phyloP scores from a whole-genome alignment of 1,139 yeast genomes.

The Yamadazyma songkhlaensis region DNA sequence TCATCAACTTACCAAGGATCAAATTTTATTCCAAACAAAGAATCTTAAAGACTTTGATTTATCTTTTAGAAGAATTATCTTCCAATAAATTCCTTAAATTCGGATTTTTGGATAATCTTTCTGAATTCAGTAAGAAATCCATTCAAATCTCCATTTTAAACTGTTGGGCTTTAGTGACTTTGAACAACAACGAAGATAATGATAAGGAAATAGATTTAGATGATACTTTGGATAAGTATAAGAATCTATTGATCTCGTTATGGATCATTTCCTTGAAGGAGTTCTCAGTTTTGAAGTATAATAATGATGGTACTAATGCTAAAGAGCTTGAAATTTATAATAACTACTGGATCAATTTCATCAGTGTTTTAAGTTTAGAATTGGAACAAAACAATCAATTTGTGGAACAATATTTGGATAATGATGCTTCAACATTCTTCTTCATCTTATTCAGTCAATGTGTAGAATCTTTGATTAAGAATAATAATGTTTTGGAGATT shows the following conservation, averaged over 20 bases:
- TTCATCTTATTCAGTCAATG: constrained; percentile 84
- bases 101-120: constrained; percentile 42
- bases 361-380: constrained; percentile 71
- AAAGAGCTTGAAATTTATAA: constrained; percentile 58
- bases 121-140: constrained; percentile 57
- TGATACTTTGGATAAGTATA: constrained; percentile 56
- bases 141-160: constrained; percentile 71
- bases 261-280: constrained; percentile 82
- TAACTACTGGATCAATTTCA: constrained; percentile 74
- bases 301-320: constrained; percentile 20
- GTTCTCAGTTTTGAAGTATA: constrained; percentile 65
- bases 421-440: constrained; percentile 71
- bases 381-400: constrained; percentile 49
- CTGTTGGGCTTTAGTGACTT: constrained; percentile 84
- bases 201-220: constrained; percentile 25
- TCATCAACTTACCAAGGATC: constrained; percentile 51
- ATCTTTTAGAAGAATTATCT: constrained; percentile 63
- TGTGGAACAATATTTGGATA: constrained; percentile 46
- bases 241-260: constrained; percentile 60
- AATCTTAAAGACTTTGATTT: constrained; percentile 64
- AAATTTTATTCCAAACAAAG: constrained; percentile 55
- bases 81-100: constrained; percentile 41
- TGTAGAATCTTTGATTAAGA: constrained; percentile 65
- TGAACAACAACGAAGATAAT: constrained; percentile 37
- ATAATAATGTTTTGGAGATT: constrained; percentile 40